Percentiles rank a stretch among this genome's conserved stretches.
Conservation (phyloP, 495 filamentous ascomycete genomes). For the Cairneyella variabilis region DNA sequence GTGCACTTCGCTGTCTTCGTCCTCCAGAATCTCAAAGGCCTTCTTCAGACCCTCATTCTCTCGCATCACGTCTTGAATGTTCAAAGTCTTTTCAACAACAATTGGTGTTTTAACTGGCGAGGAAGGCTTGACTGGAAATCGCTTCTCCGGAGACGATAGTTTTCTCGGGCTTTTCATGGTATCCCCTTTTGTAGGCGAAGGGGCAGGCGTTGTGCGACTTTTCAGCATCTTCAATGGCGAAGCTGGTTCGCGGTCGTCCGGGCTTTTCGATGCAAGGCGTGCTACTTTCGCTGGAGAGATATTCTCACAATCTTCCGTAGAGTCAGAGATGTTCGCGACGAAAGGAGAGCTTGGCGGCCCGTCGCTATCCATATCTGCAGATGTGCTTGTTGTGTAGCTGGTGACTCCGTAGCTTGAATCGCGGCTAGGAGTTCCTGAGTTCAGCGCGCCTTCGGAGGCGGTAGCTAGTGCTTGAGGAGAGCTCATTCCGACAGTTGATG, state of each 20-base stretch:
- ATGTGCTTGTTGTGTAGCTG: constrained; percentile 9
- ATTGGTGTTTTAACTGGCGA: constrained; percentile 21
- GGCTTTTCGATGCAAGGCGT: constrained; percentile 15
- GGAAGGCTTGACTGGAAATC: constrained; percentile 50
- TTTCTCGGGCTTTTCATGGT: constrained; percentile 39
- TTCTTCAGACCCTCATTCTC: constrained; percentile 37
- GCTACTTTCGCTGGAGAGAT: constrained; percentile 31
- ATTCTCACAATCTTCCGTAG: constrained; percentile 33
- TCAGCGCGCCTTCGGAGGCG: constrained; percentile 10
- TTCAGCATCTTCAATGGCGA: constrained; percentile 25
- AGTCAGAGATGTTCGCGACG: constrained; percentile 21
- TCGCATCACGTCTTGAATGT: constrained; percentile 32
- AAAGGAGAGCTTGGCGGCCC: constrained; percentile 33
- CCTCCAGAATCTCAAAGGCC: constrained; percentile 50
- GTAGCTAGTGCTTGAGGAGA: constrained; percentile 20
- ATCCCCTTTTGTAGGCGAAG: constrained; percentile 25
- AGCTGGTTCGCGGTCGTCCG: constrained; percentile 14
- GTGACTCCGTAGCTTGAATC: constrained; percentile 16
- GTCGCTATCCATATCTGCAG: constrained; percentile 13
- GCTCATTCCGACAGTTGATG: constrained; percentile 18
- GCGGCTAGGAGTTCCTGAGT: constrained; percentile 1
- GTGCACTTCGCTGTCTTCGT: constrained; percentile 29
- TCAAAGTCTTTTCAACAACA: constrained; percentile 19
- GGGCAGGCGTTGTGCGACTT: constrained; percentile 25
- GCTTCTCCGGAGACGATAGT: constrained; percentile 43